Base-by-base conservation (phyloP, 176 grass and related monocot genomes). In the Aechmea fasciata region DNA sequence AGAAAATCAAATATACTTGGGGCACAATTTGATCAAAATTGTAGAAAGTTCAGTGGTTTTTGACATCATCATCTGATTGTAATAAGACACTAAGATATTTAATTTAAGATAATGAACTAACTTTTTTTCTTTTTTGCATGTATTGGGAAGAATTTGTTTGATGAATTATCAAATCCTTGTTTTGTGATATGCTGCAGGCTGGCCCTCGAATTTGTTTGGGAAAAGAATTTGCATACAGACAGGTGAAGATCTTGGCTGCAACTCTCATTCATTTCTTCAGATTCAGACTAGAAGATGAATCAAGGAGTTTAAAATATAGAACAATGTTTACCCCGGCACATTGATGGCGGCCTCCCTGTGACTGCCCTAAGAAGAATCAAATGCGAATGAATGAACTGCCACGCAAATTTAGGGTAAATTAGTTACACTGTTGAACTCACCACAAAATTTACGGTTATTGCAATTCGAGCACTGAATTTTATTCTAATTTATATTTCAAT, bases 201-300 rank as follows among this genome's bases (percentile, higher is more conserved):
- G 81, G 91, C 0, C 87, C 87, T 3, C 54, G 81, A 25, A 87
- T 83, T 15, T 90, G 87, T 74, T 64, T 96, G 65, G 84, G 91
- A 22, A 96, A 96, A 26, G 91, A 90, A n/a, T 87, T 96, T 75
- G 91, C 81, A 54, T 90, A 87, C 64, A 79, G 62, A 57, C 87
- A 90, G 69, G 85, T 90, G 87, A 90, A 87, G 79, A 90, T 90
- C 41, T 47, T 96, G 13, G 71, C 72, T 19, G 78, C 84, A 20
- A 70, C 71, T 52, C 55, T 87, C 3, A 19, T 96, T 68, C 63
- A 73, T 47, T 85, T 87, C 75, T 96, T 87, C 81, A 84, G 72
- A 62, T 96, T 90, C 75, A 84, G 82, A 73, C 65, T 90, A 11
- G 71, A 68, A 51, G 78, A 96, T 75, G 84, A 87, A 76, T 69